Evolutionary conservation across 192 early-diverging fungal genomes (phyloP), one percentile per base, ranked within the genome.

Genomic region (Haplosporangium gracile): DNA sequence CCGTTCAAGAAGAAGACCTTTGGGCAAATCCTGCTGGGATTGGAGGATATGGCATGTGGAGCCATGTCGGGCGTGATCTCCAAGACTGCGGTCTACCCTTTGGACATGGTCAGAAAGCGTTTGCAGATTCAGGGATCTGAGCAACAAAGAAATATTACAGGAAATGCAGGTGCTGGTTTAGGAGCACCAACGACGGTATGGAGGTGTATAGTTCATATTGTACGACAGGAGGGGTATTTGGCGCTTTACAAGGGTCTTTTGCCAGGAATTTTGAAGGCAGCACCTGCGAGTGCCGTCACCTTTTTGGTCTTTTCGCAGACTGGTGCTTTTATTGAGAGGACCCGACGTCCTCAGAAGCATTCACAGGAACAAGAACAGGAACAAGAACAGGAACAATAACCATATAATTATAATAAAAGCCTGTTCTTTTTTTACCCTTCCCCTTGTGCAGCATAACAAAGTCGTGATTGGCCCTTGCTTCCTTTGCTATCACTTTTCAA

Each of bases 181-280:
- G 51, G 72, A 89, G 88, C 77, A 88, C 87, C 94, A 63, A 89
- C 90, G 38, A 91, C 94, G 2, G 90, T 96, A 77, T 74, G 91
- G 32, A 75, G 75, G 20, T 95, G 95, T 63, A 90, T 95, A 53
- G 71, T 60, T 9, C 86, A 91, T 39, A 98, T 99, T 77, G 90
- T 93, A 3, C 75, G 80, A 39, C 81, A 94, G 36, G 97, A 99
- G 88, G 97, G 97, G 8, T 77, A 93, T n/a, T 69, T 90, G 32
- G 97, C 95, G 2, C 89, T 99, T 32, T 99, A 97, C 88, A 97
- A 97, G 63, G 97, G 98, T 0, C 78, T 97, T 15, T 89, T 94
- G 5, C 97, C 97, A 2, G 94, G 95, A 1, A 72, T 98, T 5
- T 77, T 99, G 75, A 99, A 99, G 90, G 91, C 95, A 9, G 97